A percentile compares a stretch with the other conserved stretches of the same genome.
Evolutionary conservation across 495 filamentous ascomycete species (phyloP).

Genomic region (Chlorociboria aeruginascens): DNA sequence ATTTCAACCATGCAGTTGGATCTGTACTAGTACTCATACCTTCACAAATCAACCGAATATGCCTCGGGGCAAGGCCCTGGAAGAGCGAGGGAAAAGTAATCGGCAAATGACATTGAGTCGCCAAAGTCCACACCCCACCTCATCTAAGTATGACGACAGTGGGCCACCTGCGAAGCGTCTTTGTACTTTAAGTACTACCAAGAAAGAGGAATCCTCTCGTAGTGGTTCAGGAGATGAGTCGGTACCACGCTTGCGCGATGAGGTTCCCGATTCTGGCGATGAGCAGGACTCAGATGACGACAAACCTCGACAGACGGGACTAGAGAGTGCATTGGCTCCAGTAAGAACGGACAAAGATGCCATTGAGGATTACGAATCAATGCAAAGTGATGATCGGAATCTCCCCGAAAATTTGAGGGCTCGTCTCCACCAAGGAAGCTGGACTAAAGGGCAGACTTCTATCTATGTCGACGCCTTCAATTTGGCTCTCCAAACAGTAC

Average conservation of each 20-base stretch:
- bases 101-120: constrained; percentile 26
- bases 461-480: constrained; percentile 99
- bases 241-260: constrained; percentile 6
- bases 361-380: constrained; percentile 67
- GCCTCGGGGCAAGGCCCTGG: constrained; percentile 15
- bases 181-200: constrained; percentile 25
- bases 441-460: constrained; percentile 52
- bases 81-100: constrained; percentile 1
- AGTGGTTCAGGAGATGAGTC: constrained; percentile 8
- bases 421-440: constrained; percentile 26
- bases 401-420: constrained; percentile 14
- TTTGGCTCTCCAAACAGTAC: constrained; percentile 77
- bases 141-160: constrained; percentile 25
- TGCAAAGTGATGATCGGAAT: constrained; percentile 28
- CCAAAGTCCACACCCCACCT: constrained; percentile 25
- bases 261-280: constrained; percentile 23
- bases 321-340: constrained; percentile 64
- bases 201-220: constrained; percentile 18
- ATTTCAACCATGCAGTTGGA: no score
- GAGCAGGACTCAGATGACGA: constrained; percentile 25
- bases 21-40: no score
- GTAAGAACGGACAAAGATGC: constrained; percentile 56
- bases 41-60: no score
- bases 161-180: constrained; percentile 24
- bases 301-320: constrained; percentile 44